Base-by-base conservation (phyloP, 1,284 basidiomycete genomes). In the Naganishia albida region DNA sequence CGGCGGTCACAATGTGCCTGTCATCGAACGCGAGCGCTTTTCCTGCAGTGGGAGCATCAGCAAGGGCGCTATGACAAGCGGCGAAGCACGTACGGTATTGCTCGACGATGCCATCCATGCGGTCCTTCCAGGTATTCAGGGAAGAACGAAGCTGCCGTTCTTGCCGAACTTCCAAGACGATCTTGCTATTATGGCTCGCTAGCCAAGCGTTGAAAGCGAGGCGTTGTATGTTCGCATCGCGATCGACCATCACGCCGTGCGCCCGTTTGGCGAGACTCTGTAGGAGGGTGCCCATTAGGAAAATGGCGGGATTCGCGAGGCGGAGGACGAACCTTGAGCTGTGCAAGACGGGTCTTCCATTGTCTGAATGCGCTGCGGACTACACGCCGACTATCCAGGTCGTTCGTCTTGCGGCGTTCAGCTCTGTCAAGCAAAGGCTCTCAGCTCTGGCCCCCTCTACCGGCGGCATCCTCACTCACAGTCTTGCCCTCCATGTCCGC, bases 161-260 rank as follows among this genome's bases (percentile, higher is more conserved):
- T 25, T 54, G 23, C 23, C 50, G 56, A 15, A 44, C 44, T 18
- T 52, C 51, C 0, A 34, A 13, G 20, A 65, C 39, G n/a, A 59
- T 26, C 39, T 50, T 55, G 28, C 64, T 57, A 8, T 43, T 59
- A 38, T 65, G 52, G 34, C 55, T 51, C 7, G 57, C 43, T 13
- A 59, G 40, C 64, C 64, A 65, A 3, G 52, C 50, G 25, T 65
- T 57, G 49, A 65, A 60, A 7, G 64, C 64, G 23, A 55, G 52
- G 16, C 64, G 64, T 23, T 59, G 46, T 1, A 44, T 30, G 16
- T 50, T 55, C 13, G 51, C 56, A 38, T 65, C 64, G 7, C 55
- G 55, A n/a, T 60, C 64, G 4, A 65, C 50, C 52, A 34, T 25
- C 18, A 65, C 23, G 7, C 30, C 51, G 38, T 65, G 56, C 25